phyloP scores from a whole-genome alignment of 345 rosid genomes.

The Salix viminalis region DNA sequence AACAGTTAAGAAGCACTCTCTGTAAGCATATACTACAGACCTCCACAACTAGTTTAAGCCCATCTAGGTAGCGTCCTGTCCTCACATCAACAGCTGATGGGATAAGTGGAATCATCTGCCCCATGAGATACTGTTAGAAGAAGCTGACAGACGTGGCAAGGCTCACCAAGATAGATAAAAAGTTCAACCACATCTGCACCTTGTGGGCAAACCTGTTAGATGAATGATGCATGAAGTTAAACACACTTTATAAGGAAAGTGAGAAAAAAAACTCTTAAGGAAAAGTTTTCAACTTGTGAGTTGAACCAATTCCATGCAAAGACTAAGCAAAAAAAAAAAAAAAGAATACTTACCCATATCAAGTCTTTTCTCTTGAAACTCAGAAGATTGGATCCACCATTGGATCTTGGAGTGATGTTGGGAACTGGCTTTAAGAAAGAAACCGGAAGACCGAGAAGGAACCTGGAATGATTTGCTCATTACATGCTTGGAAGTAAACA shows the following conservation, averaged over 20 bases:
- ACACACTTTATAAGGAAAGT: not conserved
- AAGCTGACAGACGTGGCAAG: conserved; percentile 95
- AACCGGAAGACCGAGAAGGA: conserved; percentile 74
- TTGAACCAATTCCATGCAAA: conserved; percentile 10
- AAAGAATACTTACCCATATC: conserved; percentile 59
- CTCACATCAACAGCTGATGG: conserved; percentile 85
- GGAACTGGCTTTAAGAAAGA: conserved; percentile 87
- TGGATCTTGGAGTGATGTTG: conserved; percentile 49
- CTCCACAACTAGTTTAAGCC: conserved; percentile 85
- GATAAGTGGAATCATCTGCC: conserved; percentile 80
- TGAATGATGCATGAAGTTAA: not conserved
- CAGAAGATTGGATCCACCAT: conserved; percentile 59
- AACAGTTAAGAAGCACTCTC: not conserved
- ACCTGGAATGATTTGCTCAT: conserved; percentile 48
- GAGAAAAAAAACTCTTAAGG: not conserved
- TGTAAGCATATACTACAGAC: conserved; percentile 39
- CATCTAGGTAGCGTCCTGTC: conserved; percentile 74
- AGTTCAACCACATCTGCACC: conserved; percentile 81
- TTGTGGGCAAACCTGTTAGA: conserved; percentile 75
- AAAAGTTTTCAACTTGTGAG: not conserved
- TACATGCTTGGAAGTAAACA: not conserved
- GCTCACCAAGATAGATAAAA: conserved; percentile 83
- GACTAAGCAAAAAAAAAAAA: conserved; percentile 1
- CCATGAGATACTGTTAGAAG: conserved; percentile 84
- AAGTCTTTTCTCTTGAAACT: conserved; percentile 76